Conservation (phyloP, 2,329 filamentous ascomycete genomes). For the Aspergillus neotritici region DNA sequence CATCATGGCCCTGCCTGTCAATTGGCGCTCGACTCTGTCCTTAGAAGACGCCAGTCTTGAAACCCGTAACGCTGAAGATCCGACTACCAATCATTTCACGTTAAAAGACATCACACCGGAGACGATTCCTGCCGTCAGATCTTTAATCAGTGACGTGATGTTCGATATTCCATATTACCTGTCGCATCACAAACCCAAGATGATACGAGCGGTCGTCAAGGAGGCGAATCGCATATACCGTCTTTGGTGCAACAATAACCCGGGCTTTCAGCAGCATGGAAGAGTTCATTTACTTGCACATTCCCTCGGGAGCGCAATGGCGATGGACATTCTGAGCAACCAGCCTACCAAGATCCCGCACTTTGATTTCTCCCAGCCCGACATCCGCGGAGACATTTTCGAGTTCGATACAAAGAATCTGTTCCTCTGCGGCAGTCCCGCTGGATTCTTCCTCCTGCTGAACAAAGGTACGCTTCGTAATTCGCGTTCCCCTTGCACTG, state of each 20-base stretch:
- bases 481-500: constrained; percentile 22
- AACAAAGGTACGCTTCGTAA: constrained; percentile 51
- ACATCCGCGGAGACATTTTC: constrained; percentile 56
- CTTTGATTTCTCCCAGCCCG: constrained; percentile 34
- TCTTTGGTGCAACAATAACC: constrained; percentile 91
- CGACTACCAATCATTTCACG: constrained; percentile 56
- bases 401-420: constrained; percentile 89
- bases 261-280: constrained; percentile 71
- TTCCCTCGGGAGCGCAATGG: constrained; percentile 91
- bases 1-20: constrained; percentile 90
- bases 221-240: constrained; percentile 96
- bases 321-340: constrained; percentile 79
- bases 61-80: constrained; percentile 47
- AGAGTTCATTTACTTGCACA: constrained; percentile 90
- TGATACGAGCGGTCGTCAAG: constrained; percentile 79
- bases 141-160: constrained; percentile 95
- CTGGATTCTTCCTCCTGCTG: constrained; percentile 85
- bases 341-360: constrained; percentile 69
- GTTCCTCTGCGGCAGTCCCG: constrained; percentile 84
- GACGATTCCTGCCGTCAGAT: constrained; percentile 85
- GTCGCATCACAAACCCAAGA: constrained; percentile 90
- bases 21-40: constrained; percentile 84
- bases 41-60: constrained; percentile 72
- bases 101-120: constrained; percentile 88
- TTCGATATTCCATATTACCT: constrained; percentile 97